Conservation (phyloP, 2,329 filamentous ascomycete genomes). For the Fusarium clavum region DNA sequence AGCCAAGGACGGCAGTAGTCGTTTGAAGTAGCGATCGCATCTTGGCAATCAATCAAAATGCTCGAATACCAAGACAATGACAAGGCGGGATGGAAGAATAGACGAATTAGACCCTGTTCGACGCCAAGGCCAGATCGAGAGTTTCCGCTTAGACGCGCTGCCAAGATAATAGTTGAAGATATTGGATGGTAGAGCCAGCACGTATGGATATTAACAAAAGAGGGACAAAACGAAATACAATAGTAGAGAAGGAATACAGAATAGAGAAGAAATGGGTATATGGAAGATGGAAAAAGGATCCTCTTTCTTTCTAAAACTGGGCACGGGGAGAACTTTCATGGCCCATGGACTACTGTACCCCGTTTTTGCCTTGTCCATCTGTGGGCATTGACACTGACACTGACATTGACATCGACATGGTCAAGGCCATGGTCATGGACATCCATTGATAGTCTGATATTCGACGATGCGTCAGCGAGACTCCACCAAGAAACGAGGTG, state of each 20-base stretch:
- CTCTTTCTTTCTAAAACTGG: slow-evolving; percentile 16
- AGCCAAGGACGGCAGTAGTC: slow-evolving; percentile 27
- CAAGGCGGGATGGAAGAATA: slow-evolving; percentile 9
- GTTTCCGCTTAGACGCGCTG: slow-evolving; percentile 28
- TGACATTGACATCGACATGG: neutral
- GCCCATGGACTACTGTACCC: slow-evolving; percentile 2
- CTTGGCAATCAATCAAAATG: slow-evolving; percentile 22
- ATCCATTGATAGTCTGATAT: slow-evolving; percentile 5
- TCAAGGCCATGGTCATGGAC: neutral
- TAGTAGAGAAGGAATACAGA: neutral
- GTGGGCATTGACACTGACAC: slow-evolving; percentile 18
- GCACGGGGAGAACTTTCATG: slow-evolving; percentile 13
- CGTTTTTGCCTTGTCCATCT: slow-evolving; percentile 12
- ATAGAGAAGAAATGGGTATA: slow-evolving; percentile 5
- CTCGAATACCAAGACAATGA: slow-evolving; percentile 17
- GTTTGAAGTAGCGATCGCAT: slow-evolving; percentile 39
- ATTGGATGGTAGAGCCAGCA: slow-evolving; percentile 4
- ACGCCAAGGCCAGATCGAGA: slow-evolving; percentile 20
- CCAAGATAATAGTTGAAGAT: slow-evolving; percentile 20
- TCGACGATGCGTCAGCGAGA: slow-evolving; percentile 28
- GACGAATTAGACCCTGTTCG: slow-evolving; percentile 5
- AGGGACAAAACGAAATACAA: slow-evolving; percentile 5
- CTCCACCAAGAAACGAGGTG: slow-evolving; percentile 25
- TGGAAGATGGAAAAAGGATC: slow-evolving; percentile 2
- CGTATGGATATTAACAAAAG: slow-evolving; percentile 13